Base-by-base conservation (phyloP, 2,329 filamentous ascomycete species). In the Colletotrichum scovillei region DNA sequence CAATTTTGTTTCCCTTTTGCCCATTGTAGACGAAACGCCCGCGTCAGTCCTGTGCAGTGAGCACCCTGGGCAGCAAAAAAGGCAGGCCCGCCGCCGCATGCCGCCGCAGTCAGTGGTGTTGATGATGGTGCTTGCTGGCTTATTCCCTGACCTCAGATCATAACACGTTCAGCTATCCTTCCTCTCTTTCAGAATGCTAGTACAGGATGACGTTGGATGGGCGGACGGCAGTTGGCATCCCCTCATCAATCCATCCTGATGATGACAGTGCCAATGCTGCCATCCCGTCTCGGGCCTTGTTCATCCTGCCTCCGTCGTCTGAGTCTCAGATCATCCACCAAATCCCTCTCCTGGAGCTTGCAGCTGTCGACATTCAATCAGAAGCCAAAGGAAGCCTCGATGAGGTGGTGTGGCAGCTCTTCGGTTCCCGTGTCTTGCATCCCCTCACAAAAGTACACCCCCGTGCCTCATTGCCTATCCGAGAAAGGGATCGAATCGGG, bases 161-260 rank as follows among this genome's bases (percentile, higher is more conserved):
- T 63, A 63, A 16, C 22, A 52, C 52, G 12, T 60, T 46, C 62
- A 53, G 46, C 24, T 30, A 63, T 19, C n/a, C 53, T 24, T 38
- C 59, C 59, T 64, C 42, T 56, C 59, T 70, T n/a, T 16, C 22
- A 65, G 35, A 11, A 12, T n/a, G 14, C 67, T 30, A 56, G 26
- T 56, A 32, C 38, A 57, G 70, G 67, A 70, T 73, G 70, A 73
- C 70, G 70, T 70, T 73, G 67, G 67, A 73, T 35, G 46, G 35
- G 59, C 30, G 60, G 49, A 62, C 70, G 66, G 66, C 66, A 63
- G 24, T 71, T 67, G 63, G 49, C 52, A 32, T 35, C 53, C 28
- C 28, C 16, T 68, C 57, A 42, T 60, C 69, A 49, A 38, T 32
- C 57, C 35, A 22, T 62, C 55, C 68, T 38, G 60, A 5, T 16